Evolutionary conservation across 179 eudicot species (phyloP).

Genomic region (Silene coronaria): DNA sequence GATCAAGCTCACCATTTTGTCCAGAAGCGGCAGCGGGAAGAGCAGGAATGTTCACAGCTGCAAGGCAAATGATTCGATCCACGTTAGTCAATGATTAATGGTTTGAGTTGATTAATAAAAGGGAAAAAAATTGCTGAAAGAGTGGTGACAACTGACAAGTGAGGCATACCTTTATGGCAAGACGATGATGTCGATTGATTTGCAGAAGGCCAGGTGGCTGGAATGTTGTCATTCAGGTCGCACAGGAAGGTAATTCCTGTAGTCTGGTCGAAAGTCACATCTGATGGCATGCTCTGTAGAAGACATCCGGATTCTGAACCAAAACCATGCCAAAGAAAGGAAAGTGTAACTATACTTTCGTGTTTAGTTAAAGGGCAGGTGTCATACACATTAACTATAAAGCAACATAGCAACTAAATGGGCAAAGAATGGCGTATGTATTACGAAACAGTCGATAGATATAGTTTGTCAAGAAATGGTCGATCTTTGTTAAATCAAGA

Average conservation of each 20-base stretch:
- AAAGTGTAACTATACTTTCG: not conserved
- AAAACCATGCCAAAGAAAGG: slow-evolving; percentile 4
- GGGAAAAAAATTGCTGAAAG: not conserved
- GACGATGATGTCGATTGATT: slow-evolving; percentile 63
- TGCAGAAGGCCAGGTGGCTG: slow-evolving; percentile 93
- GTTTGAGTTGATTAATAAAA: not conserved
- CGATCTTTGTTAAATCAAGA: too few relatives aligned
- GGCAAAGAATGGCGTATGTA: not conserved
- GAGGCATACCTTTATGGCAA: slow-evolving; percentile 73
- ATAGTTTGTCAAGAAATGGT: too few relatives aligned
- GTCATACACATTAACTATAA: not conserved
- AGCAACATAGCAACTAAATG: not conserved
- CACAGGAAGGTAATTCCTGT: slow-evolving; percentile 79
- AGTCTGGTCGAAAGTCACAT: slow-evolving; percentile 59
- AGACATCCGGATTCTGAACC: slow-evolving; percentile 81
- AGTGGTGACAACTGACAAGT: slow-evolving; percentile 3
- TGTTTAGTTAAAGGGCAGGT: not conserved
- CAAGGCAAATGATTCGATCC: slow-evolving; percentile 17
- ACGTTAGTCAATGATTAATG: slow-evolving; percentile 10
- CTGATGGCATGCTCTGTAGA: slow-evolving; percentile 92
- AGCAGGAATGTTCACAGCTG: slow-evolving; percentile 81
- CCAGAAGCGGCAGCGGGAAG: slow-evolving; percentile 98
- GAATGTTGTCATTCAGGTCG: slow-evolving; percentile 94
- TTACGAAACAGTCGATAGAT: not conserved
- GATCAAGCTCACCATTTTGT: slow-evolving; percentile 48